Conservation (phyloP, 352 stramenopile genomes). For the Phytopythium boreale region DNA sequence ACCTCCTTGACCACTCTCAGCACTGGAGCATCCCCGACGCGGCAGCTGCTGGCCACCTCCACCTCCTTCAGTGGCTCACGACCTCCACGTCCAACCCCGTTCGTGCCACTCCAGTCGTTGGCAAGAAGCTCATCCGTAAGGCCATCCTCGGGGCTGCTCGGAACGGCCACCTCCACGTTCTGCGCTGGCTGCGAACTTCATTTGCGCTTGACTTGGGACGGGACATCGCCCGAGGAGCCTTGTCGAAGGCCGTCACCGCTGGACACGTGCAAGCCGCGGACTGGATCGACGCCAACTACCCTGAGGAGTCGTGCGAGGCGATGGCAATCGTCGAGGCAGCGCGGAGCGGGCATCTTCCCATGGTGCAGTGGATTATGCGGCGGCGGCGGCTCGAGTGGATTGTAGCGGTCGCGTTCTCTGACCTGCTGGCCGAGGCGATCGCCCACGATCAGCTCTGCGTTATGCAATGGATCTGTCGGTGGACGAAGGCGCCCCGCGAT, state of each 20-base stretch:
- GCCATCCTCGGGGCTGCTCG: neutral
- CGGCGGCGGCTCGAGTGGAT: constrained; percentile 3
- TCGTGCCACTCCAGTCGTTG: neutral
- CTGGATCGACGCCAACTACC: neutral
- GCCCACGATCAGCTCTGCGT: neutral
- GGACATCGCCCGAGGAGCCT: neutral
- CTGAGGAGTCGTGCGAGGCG: neutral
- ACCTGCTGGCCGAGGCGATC: neutral
- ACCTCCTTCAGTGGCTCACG: neutral
- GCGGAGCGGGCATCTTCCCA: neutral
- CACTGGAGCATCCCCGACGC: constrained; percentile 3
- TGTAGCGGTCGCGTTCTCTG: constrained; percentile 2
- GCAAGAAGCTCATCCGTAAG: neutral
- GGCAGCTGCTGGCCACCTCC: neutral
- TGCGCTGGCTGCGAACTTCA: neutral
- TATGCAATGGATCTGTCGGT: constrained; percentile 4
- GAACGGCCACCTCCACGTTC: neutral
- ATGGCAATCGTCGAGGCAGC: neutral
- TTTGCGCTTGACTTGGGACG: neutral
- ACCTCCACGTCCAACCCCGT: neutral
- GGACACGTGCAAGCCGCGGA: neutral
- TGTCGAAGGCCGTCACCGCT: neutral
- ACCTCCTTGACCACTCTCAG: constrained; percentile 3
- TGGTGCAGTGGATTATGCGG: constrained; percentile 5
- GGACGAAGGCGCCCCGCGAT: neutral